Base-by-base conservation (phyloP, 345 rosid genomes). In the Theobroma cacao region DNA sequence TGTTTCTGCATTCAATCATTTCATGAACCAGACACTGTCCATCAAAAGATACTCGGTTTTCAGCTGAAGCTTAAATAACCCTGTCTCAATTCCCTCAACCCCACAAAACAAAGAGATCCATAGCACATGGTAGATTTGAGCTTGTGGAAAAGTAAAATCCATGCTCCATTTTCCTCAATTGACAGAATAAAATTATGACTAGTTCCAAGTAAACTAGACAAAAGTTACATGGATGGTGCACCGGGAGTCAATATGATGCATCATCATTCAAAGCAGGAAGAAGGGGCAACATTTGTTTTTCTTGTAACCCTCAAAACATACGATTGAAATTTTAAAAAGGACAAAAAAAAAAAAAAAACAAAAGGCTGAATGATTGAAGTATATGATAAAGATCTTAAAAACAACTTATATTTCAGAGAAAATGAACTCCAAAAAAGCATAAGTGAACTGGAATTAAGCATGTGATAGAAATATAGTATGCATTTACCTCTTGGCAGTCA, bases 401-500 rank as follows among this genome's bases (percentile, higher is more conserved):
- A 10, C 20, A 47, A 12, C 4, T 22, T 22, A 77, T 45, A 55
- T 11, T 15, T 65, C 13, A 33, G 61, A 52, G 20, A 64, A 62
- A 64, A 55, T 33, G 36, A 60, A 63, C 24, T 28, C n/a, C 20
- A 33, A 34, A 18, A 75, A 56, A 67, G 20, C 0, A 34, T 50
- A 24, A 6, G 41, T 10, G 36, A 48, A 48, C 24, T 60, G n/a
- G 76, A 59, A 69, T 6, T 31, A 8, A 14, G 45, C 26, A 69
- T 47, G 22, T 47, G 33, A 75, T 33, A 58, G 9, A 45, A 60
- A 65, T 77, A 70, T 28, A 59, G 55, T 26, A 56, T 4, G 28
- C 15, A 62, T 82, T 38, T 76, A 93, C 99, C 99, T 81, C 80
- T 94, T 94, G 2, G 98, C 98, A 73, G 91, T 91, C 99, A 94